Base-by-base conservation (phyloP, 78 protist species). In the Protostelium mycophagum region DNA sequence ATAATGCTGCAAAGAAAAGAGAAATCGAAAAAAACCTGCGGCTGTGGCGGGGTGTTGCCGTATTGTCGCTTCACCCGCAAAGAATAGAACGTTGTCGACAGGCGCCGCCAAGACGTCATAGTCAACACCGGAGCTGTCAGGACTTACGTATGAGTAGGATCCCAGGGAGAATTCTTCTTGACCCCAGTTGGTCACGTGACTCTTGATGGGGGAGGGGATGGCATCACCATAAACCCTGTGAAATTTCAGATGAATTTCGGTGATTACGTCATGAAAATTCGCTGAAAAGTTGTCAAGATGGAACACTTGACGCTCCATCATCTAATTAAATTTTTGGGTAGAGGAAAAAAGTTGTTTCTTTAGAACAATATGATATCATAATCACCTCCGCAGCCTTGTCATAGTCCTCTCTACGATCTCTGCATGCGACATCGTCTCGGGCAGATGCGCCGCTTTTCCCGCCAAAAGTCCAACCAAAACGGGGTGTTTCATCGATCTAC, bases 151-250 rank as follows among this genome's bases (percentile, higher is more conserved):
- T 25, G 31, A 25, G 73, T 51, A 51, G 16, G 73, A 25, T 25
- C 73, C 73, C 31, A 51, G 73, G 73, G 73, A 5, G 73, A 25
- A 51, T 25, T 5, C 31, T 25, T 51, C 73, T 5, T 51, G 73
- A 51, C 73, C 73, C 73, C 73, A 51, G 73, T 51, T 51, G 73
- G 73, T 51, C 73, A 51, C 73, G 73, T 25, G 73, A 51, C 73
- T 51, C 31, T 51, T 5, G 5, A 16, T 51, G 73, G 73, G 73
- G 5, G 5, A 16, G 73, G 73, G 73, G 73, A 51, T 51, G 73
- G 73, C 16, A 51, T 16, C 73, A n/a, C n/a, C n/a, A n/a, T n/a
- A n/a, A n/a, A n/a, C n/a, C n/a, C n/a, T n/a, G n/a, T n/a, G n/a
- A n/a, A n/a, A n/a, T n/a, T n/a, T n/a, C n/a, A n/a, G n/a, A n/a